These are phyloP conservation scores for Penicillium coprophilum DNA, from an alignment of 495 filamentous ascomycete genomes.

Conservation along the genomic window DNA sequence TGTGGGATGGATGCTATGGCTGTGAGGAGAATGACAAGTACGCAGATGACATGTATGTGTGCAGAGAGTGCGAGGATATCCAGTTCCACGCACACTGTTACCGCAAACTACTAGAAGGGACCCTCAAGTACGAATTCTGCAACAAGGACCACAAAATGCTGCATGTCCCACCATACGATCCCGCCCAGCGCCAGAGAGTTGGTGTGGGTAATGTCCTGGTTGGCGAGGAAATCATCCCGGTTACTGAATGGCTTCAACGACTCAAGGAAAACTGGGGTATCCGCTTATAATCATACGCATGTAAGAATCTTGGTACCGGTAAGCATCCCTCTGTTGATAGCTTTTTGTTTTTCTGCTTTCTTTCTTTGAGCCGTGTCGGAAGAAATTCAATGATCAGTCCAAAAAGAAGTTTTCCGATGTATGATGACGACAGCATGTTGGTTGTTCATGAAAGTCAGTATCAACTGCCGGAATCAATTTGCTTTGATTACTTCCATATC, in stretches of 20 bases:
- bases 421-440: neutral
- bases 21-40: constrained; percentile 25
- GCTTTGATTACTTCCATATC: neutral
- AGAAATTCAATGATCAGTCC: neutral
- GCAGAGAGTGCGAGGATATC: constrained; percentile 38
- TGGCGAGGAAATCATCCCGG: constrained; percentile 31
- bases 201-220: constrained; percentile 31
- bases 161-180: constrained; percentile 37
- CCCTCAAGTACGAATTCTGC: constrained; percentile 34
- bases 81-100: constrained; percentile 34
- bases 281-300: neutral
- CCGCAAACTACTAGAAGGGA: constrained; percentile 25
- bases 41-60: constrained; percentile 33
- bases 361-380: neutral
- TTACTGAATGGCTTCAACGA: constrained; percentile 35
- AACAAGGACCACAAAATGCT: constrained; percentile 39
- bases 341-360: neutral
- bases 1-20: constrained; percentile 25
- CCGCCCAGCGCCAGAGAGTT: constrained; percentile 12
- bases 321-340: neutral
- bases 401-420: neutral
- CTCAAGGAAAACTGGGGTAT: constrained; percentile 14
- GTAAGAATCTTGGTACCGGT: too few species aligned
- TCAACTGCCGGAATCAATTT: neutral
- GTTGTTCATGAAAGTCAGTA: neutral